phyloP scores from a whole-genome alignment of 306 rosid species.

The Cucumis melo region DNA sequence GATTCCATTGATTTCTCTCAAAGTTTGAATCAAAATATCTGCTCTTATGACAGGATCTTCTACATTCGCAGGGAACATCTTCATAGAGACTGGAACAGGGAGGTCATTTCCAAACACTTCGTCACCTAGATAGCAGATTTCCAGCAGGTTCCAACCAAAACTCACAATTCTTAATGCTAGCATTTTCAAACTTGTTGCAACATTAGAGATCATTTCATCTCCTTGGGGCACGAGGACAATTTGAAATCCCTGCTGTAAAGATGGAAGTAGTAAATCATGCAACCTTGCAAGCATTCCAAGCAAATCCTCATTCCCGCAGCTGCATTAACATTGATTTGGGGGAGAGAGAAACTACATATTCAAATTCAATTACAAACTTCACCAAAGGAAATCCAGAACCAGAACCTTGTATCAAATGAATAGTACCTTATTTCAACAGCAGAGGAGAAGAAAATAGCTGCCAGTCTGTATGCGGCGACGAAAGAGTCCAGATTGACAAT shows the following conservation, averaged over 20 bases:
- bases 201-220: conserved; percentile 29
- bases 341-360: not conserved
- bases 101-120: conserved; percentile 41
- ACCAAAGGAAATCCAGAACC: not conserved
- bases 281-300: conserved; percentile 65
- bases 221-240: conserved; percentile 38
- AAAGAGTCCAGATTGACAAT: conserved; percentile 70
- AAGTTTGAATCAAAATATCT: conserved; percentile 73
- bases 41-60: conserved; percentile 84
- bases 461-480: conserved; percentile 45
- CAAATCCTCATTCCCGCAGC: conserved; percentile 69
- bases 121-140: conserved; percentile 66
- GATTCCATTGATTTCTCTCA: conserved; percentile 68
- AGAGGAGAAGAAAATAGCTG: conserved; percentile 63
- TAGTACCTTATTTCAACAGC: conserved; percentile 70
- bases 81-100: conserved; percentile 47
- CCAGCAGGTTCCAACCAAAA: conserved; percentile 75
- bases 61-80: conserved; percentile 87
- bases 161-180: conserved; percentile 56
- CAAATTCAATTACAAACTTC: not conserved
- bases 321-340: conserved; percentile 14
- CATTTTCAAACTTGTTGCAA: conserved; percentile 58
- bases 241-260: conserved; percentile 32
- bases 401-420: not conserved
- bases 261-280: conserved; percentile 82